Percentiles rank a stretch among this genome's conserved stretches.
phyloP scores from a whole-genome alignment of 495 filamentous ascomycete genomes.

The Neurospora sp. region DNA sequence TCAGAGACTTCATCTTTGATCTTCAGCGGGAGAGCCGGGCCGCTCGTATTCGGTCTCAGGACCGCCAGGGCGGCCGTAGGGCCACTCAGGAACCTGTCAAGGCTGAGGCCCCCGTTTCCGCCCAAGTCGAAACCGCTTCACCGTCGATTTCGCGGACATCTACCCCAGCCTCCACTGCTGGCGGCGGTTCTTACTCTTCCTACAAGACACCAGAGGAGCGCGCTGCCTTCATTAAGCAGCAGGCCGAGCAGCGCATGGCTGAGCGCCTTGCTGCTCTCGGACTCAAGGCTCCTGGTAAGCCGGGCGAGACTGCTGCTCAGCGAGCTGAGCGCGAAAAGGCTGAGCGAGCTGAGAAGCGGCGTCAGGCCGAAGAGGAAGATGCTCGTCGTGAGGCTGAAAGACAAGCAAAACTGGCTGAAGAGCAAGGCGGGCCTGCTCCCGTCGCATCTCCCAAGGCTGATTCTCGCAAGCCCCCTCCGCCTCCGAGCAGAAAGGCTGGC shows the following conservation, averaged over 20 bases:
- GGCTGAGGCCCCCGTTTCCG: slow-evolving; percentile 29
- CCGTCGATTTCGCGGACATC: slow-evolving; percentile 32
- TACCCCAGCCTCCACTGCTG: slow-evolving; percentile 31
- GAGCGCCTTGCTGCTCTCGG: slow-evolving; percentile 91
- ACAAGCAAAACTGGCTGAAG: slow-evolving; percentile 75
- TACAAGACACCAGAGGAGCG: slow-evolving; percentile 87
- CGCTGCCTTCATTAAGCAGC: slow-evolving; percentile 91
- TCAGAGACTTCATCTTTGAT: slow-evolving; percentile 96
- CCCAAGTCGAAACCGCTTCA: slow-evolving; percentile 27
- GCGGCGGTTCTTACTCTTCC: slow-evolving; percentile 55
- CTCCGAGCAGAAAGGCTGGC: slow-evolving; percentile 65
- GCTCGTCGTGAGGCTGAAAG: slow-evolving; percentile 78
- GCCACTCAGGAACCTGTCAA: slow-evolving; percentile 35
- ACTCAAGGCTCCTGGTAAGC: slow-evolving; percentile 64
- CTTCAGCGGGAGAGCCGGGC: slow-evolving; percentile 75
- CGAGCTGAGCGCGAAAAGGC: slow-evolving; percentile 79
- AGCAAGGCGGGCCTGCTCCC: slow-evolving; percentile 56
- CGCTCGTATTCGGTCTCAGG: slow-evolving; percentile 63
- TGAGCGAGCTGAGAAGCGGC: slow-evolving; percentile 76
- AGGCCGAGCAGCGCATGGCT: slow-evolving; percentile 96
- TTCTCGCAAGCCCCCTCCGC: slow-evolving; percentile 75
- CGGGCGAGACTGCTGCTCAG: slow-evolving; percentile 70
- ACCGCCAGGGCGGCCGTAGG: slow-evolving; percentile 36
- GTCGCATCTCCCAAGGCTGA: slow-evolving; percentile 37
- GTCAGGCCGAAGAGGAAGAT: slow-evolving; percentile 91